Evolutionary conservation across 2,329 filamentous ascomycete genomes (phyloP), one percentile per base, ranked within the genome.

Genomic region (Onygena corvina): DNA sequence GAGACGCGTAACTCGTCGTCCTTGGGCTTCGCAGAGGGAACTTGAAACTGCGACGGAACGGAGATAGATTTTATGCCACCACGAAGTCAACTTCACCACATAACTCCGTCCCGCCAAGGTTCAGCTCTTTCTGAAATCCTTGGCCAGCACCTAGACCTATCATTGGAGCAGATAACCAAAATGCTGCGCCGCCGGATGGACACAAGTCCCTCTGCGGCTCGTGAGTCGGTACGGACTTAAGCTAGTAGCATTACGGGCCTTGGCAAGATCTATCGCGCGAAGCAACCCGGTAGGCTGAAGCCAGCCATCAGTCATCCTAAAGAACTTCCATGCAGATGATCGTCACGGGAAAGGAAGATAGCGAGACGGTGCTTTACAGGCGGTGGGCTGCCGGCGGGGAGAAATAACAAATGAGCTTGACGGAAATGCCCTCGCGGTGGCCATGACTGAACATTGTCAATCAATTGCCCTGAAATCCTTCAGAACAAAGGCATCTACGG

Each of bases 161-260:
- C n/a, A 40, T 20, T 18, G 2, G 18, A 23, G 36, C 4, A 29
- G 4, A 11, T 29, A 40, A 18, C 3, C n/a, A n/a, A 11, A 40
- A 40, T 40, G 36, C 36, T 40, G 36, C 36, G 36, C 36, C 36
- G 18, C 1, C 9, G 20, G 36, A 40, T 23, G 36, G 36, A 40
- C 18, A 40, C 18, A 40, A 38, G n/a, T 18, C 36, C 16, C n/a
- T 21, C n/a, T 40, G 36, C 18, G 18, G 36, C 25, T 40, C 25
- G n/a, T n/a, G n/a, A 40, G 36, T 40, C 25, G n/a, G n/a, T 40
- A 40, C 36, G 36, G 18, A 40, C 36, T 40, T 25, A 40, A 40
- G 36, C n/a, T 3, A 25, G 20, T 12, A 9, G 30, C 30, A n/a
- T 4, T 40, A 40, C 18, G 36, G 11, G 36, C 11, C 36, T 40